A percentile compares a stretch with the other conserved stretches of the same genome.
phyloP scores from a whole-genome alignment of 2,329 filamentous ascomycete species.

The Cryphonectria carpinicola region DNA sequence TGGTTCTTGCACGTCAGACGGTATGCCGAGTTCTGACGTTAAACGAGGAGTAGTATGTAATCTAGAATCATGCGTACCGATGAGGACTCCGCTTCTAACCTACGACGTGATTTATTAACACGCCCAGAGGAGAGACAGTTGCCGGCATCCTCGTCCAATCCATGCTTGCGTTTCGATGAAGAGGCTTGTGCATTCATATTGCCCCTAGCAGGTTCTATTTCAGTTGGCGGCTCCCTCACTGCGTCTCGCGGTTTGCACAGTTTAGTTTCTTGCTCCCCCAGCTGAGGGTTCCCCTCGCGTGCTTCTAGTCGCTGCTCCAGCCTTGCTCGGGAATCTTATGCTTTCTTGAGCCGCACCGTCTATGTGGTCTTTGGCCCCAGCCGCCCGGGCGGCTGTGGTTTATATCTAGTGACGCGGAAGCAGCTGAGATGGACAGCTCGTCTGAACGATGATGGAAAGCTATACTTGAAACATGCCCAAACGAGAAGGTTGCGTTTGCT shows the following conservation, averaged over 20 bases:
- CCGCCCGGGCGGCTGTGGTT: no score
- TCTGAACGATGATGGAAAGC: no score
- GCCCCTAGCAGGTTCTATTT: background rate
- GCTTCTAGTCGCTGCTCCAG: background rate
- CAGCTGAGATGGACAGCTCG: no score
- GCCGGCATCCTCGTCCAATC: background rate
- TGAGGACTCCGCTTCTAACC: no score
- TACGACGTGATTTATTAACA: background rate
- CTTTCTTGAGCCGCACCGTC: no score
- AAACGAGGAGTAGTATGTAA: background rate
- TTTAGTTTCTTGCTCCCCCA: background rate
- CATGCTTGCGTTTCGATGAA: constrained; percentile 11
- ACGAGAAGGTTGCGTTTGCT: no score
- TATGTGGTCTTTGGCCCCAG: no score
- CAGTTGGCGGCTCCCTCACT: background rate
- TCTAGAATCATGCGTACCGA: background rate
- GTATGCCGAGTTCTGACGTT: background rate
- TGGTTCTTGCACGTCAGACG: background rate
- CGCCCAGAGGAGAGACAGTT: background rate
- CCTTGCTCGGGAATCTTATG: no score
- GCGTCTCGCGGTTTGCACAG: background rate
- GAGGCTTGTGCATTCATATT: background rate
- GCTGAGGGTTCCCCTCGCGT: no score
- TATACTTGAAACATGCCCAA: no score
- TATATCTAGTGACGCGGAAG: no score